Evolutionary conservation across 441 rosid species (phyloP).

Genomic region (Rhodomyrtus psidioides): DNA sequence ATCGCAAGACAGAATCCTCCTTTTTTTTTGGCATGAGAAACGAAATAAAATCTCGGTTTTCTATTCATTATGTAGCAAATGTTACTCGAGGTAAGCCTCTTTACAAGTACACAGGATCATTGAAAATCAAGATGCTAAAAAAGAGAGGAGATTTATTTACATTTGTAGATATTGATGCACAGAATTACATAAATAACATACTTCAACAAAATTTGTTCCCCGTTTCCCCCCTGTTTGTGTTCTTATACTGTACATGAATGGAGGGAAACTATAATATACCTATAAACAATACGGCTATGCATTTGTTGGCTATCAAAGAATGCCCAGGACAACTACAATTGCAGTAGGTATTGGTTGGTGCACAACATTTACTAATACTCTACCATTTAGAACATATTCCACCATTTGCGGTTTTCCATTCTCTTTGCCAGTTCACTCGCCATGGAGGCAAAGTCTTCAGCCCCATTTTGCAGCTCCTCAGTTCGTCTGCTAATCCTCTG

Average conservation of each 20-base stretch:
- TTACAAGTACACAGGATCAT: background rate
- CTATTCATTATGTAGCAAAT: background rate
- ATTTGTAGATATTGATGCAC: background rate
- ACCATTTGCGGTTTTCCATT: conserved; percentile 96
- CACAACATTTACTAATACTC: background rate
- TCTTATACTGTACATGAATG: background rate
- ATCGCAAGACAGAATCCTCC: background rate
- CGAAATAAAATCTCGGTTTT: background rate
- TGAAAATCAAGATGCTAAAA: background rate
- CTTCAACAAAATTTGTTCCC: background rate
- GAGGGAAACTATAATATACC: background rate
- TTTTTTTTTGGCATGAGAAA: background rate
- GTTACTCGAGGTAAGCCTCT: background rate
- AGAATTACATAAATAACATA: background rate
- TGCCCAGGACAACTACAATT: background rate
- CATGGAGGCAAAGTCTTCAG: conserved; percentile 73
- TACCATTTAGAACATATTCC: conserved; percentile 45
- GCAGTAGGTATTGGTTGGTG: background rate
- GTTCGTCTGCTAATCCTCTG: conserved; percentile 65
- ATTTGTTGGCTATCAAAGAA: background rate
- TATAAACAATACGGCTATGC: background rate
- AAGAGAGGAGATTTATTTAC: background rate
- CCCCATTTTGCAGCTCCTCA: conserved; percentile 74
- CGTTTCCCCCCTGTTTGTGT: background rate
- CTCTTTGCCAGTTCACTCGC: conserved; percentile 73